Conservation (phyloP, 2,329 filamentous ascomycete species). For the Aspergillus brunneoviolaceus region DNA sequence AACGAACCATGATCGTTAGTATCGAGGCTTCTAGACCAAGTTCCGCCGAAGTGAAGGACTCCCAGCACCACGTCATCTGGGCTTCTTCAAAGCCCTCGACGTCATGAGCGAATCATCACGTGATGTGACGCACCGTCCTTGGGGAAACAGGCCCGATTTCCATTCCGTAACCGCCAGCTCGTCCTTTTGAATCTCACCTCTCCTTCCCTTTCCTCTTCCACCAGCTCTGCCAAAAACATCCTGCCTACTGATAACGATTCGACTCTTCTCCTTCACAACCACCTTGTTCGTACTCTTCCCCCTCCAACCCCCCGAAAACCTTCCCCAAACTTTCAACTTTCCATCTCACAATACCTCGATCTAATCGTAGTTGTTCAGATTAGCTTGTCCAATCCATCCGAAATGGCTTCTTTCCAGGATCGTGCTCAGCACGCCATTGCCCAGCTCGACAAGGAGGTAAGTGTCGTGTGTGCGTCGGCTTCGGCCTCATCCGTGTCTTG, state of each 20-base stretch:
- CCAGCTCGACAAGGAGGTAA: constrained; percentile 68
- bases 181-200: constrained; percentile 17
- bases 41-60: no score
- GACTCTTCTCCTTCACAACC: not conserved
- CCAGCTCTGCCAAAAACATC: constrained; percentile 1
- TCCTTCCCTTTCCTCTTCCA: not conserved
- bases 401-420: constrained; percentile 57
- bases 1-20: no score
- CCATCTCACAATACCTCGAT: not conserved
- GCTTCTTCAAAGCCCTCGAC: constrained; percentile 9
- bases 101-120: constrained; percentile 21
- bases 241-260: not conserved
- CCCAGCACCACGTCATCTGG: not conserved
- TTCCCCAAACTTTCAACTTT: not conserved
- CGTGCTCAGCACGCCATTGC: constrained; percentile 63
- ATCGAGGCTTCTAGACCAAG: no score
- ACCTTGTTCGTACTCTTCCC: not conserved
- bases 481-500: constrained; percentile 18
- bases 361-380: not conserved
- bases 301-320: not conserved
- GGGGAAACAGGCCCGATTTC: not conserved
- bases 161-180: constrained; percentile 19
- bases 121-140: constrained; percentile 21
- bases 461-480: constrained; percentile 31
- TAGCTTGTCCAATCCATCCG: constrained; percentile 6